Base-by-base conservation (phyloP, 2,329 filamentous ascomycete species). In the Sporothrix luriei region DNA sequence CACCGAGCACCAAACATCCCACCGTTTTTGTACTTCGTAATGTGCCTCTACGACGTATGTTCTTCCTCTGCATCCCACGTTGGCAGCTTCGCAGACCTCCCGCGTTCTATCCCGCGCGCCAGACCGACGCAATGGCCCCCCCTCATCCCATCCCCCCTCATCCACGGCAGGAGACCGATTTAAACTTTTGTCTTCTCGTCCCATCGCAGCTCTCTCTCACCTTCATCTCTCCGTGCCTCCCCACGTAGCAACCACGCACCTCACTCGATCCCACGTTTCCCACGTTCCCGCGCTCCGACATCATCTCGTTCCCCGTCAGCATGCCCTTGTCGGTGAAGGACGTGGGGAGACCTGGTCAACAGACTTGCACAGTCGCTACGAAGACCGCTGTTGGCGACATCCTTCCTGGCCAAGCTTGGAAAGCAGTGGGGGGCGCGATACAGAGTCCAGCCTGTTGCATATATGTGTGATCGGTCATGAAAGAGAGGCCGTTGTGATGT, bases 331-430 rank as follows among this genome's bases (percentile, higher is more conserved):
- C 57, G 57, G 57, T 61, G 57, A 61, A 24, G 57, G 11, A 21
- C 57, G 38, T 61, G 57, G 57, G 57, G 57, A 61, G 33, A 61
- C 57, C 38, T 61, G 19, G 57, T 16, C 55, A 2, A 19, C 43
- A 5, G 29, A 5, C 3, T 29, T 29, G 3, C 3, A 29, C 29
- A 29, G 29, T 29, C 3, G 3, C 3, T 6, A 33, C 33, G 6
- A 33, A 33, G 33, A 33, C 40, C 9, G 40, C 2, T 26, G 52
- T 24, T 55, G 4, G 33, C 29, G 55, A 59, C 33, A 59, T 40
- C 24, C 40, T 6, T 21, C 33, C 21, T 21, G 16, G 43, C 6
- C 9, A 33, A 48, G 3, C 6, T 40, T 33, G 55, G 7, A 40
- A 43, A 59, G 5, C 10, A 43, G 55, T 29, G 38, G 55, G 33